These are phyloP conservation scores for Quercus variabilis DNA, from an alignment of 306 rosid species.

Conservation along the genomic window DNA sequence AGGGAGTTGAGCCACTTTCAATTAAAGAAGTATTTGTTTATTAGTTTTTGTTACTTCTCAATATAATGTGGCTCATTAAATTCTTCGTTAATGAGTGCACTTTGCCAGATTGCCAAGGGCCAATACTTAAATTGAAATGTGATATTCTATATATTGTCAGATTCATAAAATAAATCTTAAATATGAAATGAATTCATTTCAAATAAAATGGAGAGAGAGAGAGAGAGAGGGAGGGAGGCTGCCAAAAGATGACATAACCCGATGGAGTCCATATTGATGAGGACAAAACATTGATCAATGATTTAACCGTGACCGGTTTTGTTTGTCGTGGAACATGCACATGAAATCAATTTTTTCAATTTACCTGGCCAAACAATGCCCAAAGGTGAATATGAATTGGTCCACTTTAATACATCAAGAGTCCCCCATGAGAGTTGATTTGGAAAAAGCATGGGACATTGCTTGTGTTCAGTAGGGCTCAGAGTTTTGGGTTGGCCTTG, in stretches of 20 bases:
- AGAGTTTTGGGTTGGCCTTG: neutral
- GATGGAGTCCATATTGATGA: slow-evolving; percentile 37
- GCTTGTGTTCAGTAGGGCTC: slow-evolving; percentile 12
- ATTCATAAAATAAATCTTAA: too few relatives aligned
- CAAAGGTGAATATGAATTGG: slow-evolving; percentile 15
- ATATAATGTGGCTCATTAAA: too few relatives aligned
- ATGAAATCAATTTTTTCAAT: slow-evolving; percentile 33
- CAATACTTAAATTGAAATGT: neutral
- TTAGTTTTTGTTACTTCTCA: too few relatives aligned
- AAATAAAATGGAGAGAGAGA: neutral
- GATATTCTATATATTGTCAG: too few relatives aligned
- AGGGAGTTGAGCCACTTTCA: too few relatives aligned
- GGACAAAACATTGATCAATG: slow-evolving; percentile 58
- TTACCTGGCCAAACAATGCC: slow-evolving; percentile 28
- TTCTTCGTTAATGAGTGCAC: too few relatives aligned
- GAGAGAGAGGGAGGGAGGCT: slow-evolving; percentile 33
- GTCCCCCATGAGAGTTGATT: neutral
- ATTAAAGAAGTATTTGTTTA: too few relatives aligned
- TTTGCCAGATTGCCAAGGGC: too few relatives aligned
- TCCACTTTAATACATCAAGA: neutral
- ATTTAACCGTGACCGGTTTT: slow-evolving; percentile 47
- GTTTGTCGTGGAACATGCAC: slow-evolving; percentile 56
- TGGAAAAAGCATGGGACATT: neutral
- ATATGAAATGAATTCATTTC: too few relatives aligned
- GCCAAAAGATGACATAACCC: slow-evolving; percentile 32